Evolutionary conservation across 1,284 basidiomycete species (phyloP).

Genomic region (Ganoderma resinaceum): DNA sequence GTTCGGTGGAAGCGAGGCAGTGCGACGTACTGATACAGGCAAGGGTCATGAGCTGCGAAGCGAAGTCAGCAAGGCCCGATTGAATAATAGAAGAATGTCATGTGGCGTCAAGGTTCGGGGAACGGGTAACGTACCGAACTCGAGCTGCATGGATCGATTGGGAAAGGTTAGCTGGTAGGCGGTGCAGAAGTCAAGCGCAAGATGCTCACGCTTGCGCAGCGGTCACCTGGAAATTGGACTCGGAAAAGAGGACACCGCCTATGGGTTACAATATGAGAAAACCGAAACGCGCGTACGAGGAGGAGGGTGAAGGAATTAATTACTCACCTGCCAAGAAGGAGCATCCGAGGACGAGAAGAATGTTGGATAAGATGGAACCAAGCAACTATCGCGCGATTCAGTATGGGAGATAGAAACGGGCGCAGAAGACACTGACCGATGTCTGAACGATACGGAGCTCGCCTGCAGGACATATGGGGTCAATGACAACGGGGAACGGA

Average conservation of each 20-base stretch:
- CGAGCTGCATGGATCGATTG: constrained; percentile 46
- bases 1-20: constrained; percentile 5
- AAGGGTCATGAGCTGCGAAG: constrained; percentile 79
- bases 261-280: background rate
- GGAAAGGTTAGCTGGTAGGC: constrained; percentile 25
- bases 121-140: constrained; percentile 58
- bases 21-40: constrained; percentile 79
- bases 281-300: background rate
- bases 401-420: constrained; percentile 12
- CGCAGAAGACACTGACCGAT: constrained; percentile 56
- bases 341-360: constrained; percentile 88
- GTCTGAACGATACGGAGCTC: constrained; percentile 89
- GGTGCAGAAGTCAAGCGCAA: constrained; percentile 22
- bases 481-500: constrained; percentile 1
- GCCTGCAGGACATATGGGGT: constrained; percentile 47
- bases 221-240: constrained; percentile 82
- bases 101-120: constrained; percentile 3
- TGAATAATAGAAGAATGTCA: background rate
- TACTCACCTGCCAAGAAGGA: constrained; percentile 79
- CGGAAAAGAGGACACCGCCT: constrained; percentile 71
- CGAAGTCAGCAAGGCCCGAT: constrained; percentile 20
- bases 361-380: constrained; percentile 88
- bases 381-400: constrained; percentile 59
- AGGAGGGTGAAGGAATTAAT: background rate
- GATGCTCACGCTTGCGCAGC: constrained; percentile 83